Percentiles rank a stretch among this genome's conserved stretches.
phyloP scores from a whole-genome alignment of 192 early-diverging fungal species.

The Backusella westeae region DNA sequence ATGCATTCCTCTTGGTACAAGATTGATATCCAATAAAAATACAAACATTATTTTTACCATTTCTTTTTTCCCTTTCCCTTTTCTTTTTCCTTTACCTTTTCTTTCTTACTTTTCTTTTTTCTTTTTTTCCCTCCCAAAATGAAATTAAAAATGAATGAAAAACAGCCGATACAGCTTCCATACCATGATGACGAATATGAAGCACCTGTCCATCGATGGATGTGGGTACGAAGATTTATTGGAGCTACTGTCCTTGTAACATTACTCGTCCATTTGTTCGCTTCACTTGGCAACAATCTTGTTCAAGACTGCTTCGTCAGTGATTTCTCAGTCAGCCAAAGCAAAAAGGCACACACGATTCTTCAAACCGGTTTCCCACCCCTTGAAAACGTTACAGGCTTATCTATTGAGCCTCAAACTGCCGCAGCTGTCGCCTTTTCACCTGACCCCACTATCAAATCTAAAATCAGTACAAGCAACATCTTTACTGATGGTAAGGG shows the following conservation, averaged over 20 bases:
- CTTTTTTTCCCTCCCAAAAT: not conserved
- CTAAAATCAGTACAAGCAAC: not conserved
- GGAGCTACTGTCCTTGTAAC: not conserved
- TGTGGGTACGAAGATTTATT: conserved; percentile 13
- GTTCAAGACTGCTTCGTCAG: not conserved
- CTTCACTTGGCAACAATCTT: not conserved
- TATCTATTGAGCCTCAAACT: not conserved
- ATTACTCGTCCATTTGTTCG: not conserved
- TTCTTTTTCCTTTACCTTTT: not conserved
- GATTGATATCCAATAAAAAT: not conserved
- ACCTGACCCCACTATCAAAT: conserved; percentile 12
- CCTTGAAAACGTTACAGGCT: conserved; percentile 13
- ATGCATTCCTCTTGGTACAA: not conserved
- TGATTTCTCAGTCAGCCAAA: not conserved
- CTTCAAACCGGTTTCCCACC: conserved; percentile 24
- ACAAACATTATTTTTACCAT: not conserved
- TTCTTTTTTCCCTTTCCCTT: not conserved
- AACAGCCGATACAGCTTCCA: not conserved
- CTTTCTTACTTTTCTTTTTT: not conserved
- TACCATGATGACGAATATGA: not conserved
- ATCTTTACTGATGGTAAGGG: not conserved
- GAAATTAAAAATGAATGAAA: not conserved
- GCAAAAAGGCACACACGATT: not conserved
- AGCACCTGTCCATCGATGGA: not conserved
- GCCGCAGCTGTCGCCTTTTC: conserved; percentile 20